Percentiles rank a stretch among this genome's conserved stretches.
These are phyloP conservation scores for Lindgomyces ingoldianus DNA, from an alignment of 495 filamentous ascomycete species.

Conservation along the genomic window DNA sequence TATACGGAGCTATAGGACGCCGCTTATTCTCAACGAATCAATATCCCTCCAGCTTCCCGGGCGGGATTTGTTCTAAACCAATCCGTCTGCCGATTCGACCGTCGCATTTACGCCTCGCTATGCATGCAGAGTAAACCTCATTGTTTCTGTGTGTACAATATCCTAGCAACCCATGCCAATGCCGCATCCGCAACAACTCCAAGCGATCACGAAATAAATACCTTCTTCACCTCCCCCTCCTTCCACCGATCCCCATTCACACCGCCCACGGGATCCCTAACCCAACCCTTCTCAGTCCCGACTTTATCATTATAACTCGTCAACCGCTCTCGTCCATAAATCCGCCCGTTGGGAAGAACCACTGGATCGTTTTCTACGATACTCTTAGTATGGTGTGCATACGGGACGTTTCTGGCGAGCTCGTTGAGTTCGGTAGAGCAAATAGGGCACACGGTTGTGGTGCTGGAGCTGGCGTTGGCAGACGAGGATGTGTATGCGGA, in stretches of 20 bases:
- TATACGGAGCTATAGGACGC: background rate
- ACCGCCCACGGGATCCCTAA: conserved; percentile 70
- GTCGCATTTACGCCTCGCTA: conserved; percentile 13
- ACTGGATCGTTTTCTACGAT: conserved; percentile 84
- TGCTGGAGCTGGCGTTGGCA: conserved; percentile 59
- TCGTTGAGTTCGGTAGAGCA: conserved; percentile 93
- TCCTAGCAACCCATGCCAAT: too few relatives aligned
- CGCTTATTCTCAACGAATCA: background rate
- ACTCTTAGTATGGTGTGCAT: conserved; percentile 92
- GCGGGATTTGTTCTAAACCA: too few relatives aligned
- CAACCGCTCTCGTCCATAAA: conserved; percentile 77
- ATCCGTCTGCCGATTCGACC: too few relatives aligned
- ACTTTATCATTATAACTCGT: conserved; percentile 74
- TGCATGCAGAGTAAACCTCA: background rate
- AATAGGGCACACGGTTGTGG: conserved; percentile 81
- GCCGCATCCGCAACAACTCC: background rate
- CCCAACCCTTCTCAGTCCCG: conserved; percentile 59
- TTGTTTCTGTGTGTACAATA: too few relatives aligned
- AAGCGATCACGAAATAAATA: conserved; percentile 62
- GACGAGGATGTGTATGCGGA: conserved; percentile 61
- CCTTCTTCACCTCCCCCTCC: conserved; percentile 70
- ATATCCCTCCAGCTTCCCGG: too few relatives aligned
- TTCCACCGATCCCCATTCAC: conserved; percentile 63
- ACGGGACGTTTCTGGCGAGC: conserved; percentile 82
- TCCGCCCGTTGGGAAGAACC: conserved; percentile 80